These are phyloP conservation scores for Paramecium biaurelia DNA, from an alignment of 73 alveolate species.

Conservation along the genomic window DNA sequence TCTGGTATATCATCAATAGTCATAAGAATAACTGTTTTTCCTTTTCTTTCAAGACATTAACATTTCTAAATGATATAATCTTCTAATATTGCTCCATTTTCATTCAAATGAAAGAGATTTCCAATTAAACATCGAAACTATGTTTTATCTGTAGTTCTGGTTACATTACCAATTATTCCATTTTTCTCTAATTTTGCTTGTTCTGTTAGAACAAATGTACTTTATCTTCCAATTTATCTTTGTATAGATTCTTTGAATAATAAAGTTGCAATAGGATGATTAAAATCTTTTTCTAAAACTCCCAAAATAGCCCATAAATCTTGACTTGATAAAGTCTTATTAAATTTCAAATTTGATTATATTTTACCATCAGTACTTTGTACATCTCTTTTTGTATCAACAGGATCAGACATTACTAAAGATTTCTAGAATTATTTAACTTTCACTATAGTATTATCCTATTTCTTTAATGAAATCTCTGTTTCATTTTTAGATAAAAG, in stretches of 20 bases:
- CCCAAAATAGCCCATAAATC: slow-evolving; percentile 61
- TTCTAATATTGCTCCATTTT: neutral
- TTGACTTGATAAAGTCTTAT: neutral
- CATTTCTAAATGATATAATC: neutral
- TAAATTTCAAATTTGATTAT: neutral
- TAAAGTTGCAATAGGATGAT: slow-evolving; percentile 59
- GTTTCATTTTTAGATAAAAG: neutral
- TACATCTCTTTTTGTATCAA: neutral
- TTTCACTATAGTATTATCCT: neutral
- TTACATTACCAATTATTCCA: slow-evolving; percentile 41
- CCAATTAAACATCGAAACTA: slow-evolving; percentile 35
- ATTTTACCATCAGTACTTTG: neutral
- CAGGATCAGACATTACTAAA: neutral
- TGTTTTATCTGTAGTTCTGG: slow-evolving; percentile 30
- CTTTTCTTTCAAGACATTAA: neutral
- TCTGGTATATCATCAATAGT: neutral
- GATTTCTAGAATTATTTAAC: neutral
- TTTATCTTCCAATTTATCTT: slow-evolving; percentile 19
- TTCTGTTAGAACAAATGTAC: slow-evolving; percentile 36
- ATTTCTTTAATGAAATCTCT: neutral
- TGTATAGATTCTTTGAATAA: slow-evolving; percentile 54
- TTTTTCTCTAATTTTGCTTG: neutral
- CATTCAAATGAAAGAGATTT: neutral
- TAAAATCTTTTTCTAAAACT: slow-evolving; percentile 52
- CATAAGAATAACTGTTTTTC: slow-evolving; percentile 41